Base-by-base conservation (phyloP, 2,329 filamentous ascomycete genomes). In the Arthrobotrys musiformis region DNA sequence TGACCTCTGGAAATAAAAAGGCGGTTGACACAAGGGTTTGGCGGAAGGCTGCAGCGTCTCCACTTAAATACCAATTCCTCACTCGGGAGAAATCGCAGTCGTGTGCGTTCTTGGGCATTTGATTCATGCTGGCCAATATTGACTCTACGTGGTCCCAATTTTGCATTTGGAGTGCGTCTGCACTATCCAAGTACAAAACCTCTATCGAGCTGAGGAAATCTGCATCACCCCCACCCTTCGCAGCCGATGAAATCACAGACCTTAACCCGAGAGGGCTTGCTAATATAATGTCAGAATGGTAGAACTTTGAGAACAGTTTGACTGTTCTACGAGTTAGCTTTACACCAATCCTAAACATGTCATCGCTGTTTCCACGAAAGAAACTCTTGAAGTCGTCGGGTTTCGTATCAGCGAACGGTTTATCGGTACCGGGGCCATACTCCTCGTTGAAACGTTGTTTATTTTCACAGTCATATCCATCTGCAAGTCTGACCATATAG, bases 71-170 rank as follows among this genome's bases (percentile, higher is more conserved):
- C 93, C 93, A 98, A 79, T 87, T 89, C 61, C 94, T 89, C 4
- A 98, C 92, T 17, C 95, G 92, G 80, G 91, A 92, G 83, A 98
- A 97, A 85, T 99, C 95, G 81, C 93, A 97, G 79, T 92, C 94
- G 83, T 97, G 94, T 0, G 93, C 89, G 81, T 97, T 92, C 81
- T 91, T 93, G 40, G 95, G 94, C 81, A 97, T 93, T 22, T 92
- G 87, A 83, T 99, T 99, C 78, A 99, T 88, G 83, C 97, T 93
- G 79, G 93, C 90, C 82, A 98, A 94, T 81, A 97, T 92, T 82
- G 92, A 92, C 83, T 96, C 92, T 77, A 97, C 89, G 82, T 99
- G 94, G 81, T 97, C 93, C 94, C 94, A 98, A 83, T 97, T 98
- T 83, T 99, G 95, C 93, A 97, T 97, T 7, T 97, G 88, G 46